A percentile compares a stretch with the other conserved stretches of the same genome.
These are phyloP conservation scores for Candida tallmaniae DNA, from an alignment of 805 yeast species.

Conservation along the genomic window DNA sequence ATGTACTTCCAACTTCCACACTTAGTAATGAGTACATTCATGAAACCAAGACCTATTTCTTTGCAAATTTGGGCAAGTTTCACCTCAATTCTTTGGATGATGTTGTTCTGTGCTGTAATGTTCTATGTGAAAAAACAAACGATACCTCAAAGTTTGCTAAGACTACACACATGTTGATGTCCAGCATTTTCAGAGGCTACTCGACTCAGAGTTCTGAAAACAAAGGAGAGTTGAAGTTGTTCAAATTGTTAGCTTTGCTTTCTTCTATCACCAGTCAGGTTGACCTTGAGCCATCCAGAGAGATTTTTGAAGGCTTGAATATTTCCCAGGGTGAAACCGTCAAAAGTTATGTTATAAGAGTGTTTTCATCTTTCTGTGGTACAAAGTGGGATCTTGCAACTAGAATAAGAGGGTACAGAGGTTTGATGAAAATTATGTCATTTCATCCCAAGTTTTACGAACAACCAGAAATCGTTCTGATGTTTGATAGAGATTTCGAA, in stretches of 20 bases:
- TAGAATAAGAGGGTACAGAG: conserved; percentile 51
- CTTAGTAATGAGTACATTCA: conserved; percentile 48
- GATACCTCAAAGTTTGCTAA: conserved; percentile 24
- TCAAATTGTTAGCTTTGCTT: conserved; percentile 55
- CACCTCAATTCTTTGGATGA: conserved; percentile 58
- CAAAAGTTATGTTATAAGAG: conserved; percentile 53
- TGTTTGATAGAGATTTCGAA: background rate
- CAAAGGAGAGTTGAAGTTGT: conserved; percentile 41
- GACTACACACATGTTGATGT: background rate
- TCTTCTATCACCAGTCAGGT: conserved; percentile 73
- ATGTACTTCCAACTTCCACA: conserved; percentile 39
- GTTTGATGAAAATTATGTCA: conserved; percentile 55
- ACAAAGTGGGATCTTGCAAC: conserved; percentile 25
- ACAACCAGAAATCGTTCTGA: background rate
- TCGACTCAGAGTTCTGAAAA: too few relatives aligned
- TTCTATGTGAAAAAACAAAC: conserved; percentile 42
- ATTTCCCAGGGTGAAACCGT: conserved; percentile 51
- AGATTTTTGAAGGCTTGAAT: conserved; percentile 28
- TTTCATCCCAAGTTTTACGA: conserved; percentile 61
- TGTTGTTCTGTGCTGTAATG: conserved; percentile 70
- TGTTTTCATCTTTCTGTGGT: conserved; percentile 52
- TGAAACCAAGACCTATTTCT: conserved; percentile 47
- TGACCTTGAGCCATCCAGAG: conserved; percentile 46
- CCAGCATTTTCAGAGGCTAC: too few relatives aligned
- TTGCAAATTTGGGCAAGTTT: conserved; percentile 56